phyloP scores from a whole-genome alignment of 768 basidiomycete species.

The Psilocybe cyanescens region DNA sequence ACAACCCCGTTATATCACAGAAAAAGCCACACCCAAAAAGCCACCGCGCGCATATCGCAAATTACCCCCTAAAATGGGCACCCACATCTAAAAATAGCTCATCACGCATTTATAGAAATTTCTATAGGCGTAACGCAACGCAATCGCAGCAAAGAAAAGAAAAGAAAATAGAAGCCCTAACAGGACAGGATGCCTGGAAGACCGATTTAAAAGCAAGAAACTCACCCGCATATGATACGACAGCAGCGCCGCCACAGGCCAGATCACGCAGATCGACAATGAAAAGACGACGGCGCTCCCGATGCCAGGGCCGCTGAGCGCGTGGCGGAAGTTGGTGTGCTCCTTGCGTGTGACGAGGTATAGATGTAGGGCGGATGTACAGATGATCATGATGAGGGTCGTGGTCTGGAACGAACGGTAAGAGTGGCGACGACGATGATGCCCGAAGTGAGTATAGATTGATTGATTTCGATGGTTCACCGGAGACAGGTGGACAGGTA shows the following conservation, averaged over 20 bases:
- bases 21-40: too few species aligned
- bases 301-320: conserved; percentile 47
- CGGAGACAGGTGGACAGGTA: not conserved
- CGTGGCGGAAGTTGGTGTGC: conserved; percentile 47
- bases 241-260: conserved; percentile 82
- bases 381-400: conserved; percentile 74
- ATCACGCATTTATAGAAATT: not conserved
- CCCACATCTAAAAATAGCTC: not conserved
- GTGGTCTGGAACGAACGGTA: conserved; percentile 53
- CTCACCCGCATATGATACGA: conserved; percentile 87
- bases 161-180: not conserved
- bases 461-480: not conserved
- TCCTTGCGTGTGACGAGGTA: conserved; percentile 63
- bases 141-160: not conserved
- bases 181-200: not conserved
- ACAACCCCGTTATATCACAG: too few species aligned
- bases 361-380: conserved; percentile 84
- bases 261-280: conserved; percentile 72
- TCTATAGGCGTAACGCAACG: not conserved
- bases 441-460: not conserved
- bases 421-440: not conserved
- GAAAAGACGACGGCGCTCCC: conserved; percentile 86
- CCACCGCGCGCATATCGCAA: too few species aligned
- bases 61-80: too few species aligned
- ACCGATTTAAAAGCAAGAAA: conserved; percentile 8